phyloP scores from a whole-genome alignment of 2,329 filamentous ascomycete species.

The Teratosphaeria nubilosa region DNA sequence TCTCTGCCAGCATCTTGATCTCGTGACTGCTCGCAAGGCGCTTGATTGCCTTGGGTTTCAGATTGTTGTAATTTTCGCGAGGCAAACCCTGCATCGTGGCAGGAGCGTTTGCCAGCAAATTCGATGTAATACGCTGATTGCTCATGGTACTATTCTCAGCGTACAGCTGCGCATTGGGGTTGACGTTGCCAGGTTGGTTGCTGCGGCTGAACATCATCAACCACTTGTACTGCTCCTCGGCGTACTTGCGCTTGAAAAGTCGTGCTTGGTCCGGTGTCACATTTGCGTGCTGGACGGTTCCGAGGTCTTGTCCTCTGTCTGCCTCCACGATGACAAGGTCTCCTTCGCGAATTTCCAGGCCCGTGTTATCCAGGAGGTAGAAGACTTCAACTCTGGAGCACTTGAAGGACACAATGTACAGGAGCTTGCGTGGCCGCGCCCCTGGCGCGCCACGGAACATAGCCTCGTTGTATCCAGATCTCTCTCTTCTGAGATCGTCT shows the following conservation, averaged over 20 bases:
- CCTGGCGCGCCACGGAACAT: not conserved
- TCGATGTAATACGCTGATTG: not conserved
- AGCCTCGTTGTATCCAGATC: not conserved
- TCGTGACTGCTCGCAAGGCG: slow-evolving; percentile 86
- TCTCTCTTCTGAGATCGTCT: slow-evolving; percentile 10
- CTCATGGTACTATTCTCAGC: slow-evolving; percentile 15
- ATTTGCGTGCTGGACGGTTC: slow-evolving; percentile 81
- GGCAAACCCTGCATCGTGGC: slow-evolving; percentile 20
- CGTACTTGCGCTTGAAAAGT: slow-evolving; percentile 80
- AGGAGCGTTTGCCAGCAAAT: slow-evolving; percentile 8
- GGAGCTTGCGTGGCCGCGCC: slow-evolving; percentile 37
- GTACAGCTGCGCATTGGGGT: slow-evolving; percentile 24
- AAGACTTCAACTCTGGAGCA: slow-evolving; percentile 92
- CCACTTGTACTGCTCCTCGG: slow-evolving; percentile 95
- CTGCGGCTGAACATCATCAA: slow-evolving; percentile 84
- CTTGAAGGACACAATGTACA: slow-evolving; percentile 94
- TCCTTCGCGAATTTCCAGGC: slow-evolving; percentile 77
- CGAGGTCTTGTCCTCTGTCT: slow-evolving; percentile 89
- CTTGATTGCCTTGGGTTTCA: slow-evolving; percentile 96
- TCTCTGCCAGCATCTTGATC: slow-evolving; percentile 78
- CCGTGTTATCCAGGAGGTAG: slow-evolving; percentile 92
- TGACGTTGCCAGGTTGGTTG: slow-evolving; percentile 23
- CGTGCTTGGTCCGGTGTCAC: slow-evolving; percentile 82
- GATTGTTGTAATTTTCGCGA: slow-evolving; percentile 41
- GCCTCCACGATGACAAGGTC: slow-evolving; percentile 97